Percentiles rank a stretch among this genome's conserved stretches.
These are phyloP conservation scores for Silybum marianum DNA, from an alignment of 129 eudicot species.

Conservation along the genomic window DNA sequence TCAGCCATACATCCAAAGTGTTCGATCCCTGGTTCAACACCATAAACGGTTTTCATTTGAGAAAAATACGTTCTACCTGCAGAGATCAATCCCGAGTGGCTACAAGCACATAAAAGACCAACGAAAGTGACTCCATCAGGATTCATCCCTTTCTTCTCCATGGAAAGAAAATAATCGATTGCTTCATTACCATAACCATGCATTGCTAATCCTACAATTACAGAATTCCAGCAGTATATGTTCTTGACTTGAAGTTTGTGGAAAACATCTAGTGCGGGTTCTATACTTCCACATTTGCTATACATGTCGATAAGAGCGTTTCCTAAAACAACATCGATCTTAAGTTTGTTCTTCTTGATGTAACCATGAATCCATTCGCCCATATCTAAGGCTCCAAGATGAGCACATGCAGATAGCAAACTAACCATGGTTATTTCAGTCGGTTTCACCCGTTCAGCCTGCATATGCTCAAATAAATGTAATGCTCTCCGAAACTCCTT, in stretches of 20 bases:
- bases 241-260: constrained; percentile 40
- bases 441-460: constrained; percentile 43
- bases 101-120: constrained; percentile 54
- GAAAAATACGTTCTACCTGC: constrained; percentile 49
- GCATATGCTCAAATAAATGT: constrained; percentile 47
- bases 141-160: constrained; percentile 42
- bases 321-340: constrained; percentile 48
- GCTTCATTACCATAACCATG: constrained; percentile 53
- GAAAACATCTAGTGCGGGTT: constrained; percentile 40
- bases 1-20: constrained; percentile 69
- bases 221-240: constrained; percentile 60
- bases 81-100: constrained; percentile 54
- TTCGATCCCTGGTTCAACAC: constrained; percentile 52
- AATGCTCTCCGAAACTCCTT: constrained; percentile 44
- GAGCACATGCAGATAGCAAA: constrained; percentile 55
- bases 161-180: constrained; percentile 31
- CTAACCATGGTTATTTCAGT: constrained; percentile 66
- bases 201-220: constrained; percentile 53
- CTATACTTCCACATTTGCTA: constrained; percentile 56
- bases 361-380: constrained; percentile 57
- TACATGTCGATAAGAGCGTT: constrained; percentile 60
- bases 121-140: constrained; percentile 58
- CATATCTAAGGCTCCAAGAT: constrained; percentile 55
- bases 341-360: constrained; percentile 34
- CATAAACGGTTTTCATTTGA: constrained; percentile 41